Base-by-base conservation (phyloP, 2,329 filamentous ascomycete species). In the Trichoderma cornu-damae region DNA sequence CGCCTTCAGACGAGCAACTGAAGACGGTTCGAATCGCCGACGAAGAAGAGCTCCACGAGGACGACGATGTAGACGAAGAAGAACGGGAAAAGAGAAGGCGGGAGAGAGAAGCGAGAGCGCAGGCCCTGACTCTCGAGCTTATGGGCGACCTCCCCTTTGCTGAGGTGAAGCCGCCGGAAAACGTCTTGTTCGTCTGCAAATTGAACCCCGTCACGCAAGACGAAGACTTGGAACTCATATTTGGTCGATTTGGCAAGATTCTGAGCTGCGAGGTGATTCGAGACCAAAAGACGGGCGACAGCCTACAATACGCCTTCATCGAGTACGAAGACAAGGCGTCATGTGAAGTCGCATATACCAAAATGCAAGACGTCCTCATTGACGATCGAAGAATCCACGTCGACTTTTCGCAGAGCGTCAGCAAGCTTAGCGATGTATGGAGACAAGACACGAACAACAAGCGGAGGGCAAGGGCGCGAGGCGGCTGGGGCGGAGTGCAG, bases 321-420 rank as follows among this genome's bases (percentile, higher is more conserved):
- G 94, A 99, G 70, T 99, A 93, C 66, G 89, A 93, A 59, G 88
- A 95, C 56, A 94, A 96, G 73, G 84, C 87, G 63, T 89, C 93
- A 53, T 97, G 94, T 70, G 94, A 99, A 73, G 85, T 89, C 52
- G 94, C 94, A 2, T 99, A 96, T 68, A 94, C 95, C 77, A 99
- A 99, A 75, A 99, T 99, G 94, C 91, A 99, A 71, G 90, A 88
- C 2, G 93, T 97, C 1, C 76, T 99, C 56, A 97, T 99, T 63
- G 94, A 99, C 67, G 94, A 99, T 66, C 89, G 96, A 63, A 87
- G 94, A 40, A 99, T 99, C 62, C 94, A 99, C 68, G 94, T 99
- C 57, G 94, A 99, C 74, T 99, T 99, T 73, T 96, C 92, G 9
- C 94, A 99, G 75, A 96, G 90, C 69, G 94, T 92, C 60, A 83